These are phyloP conservation scores for Didymella sp. DNA, from an alignment of 2,329 filamentous ascomycete species.

Conservation along the genomic window DNA sequence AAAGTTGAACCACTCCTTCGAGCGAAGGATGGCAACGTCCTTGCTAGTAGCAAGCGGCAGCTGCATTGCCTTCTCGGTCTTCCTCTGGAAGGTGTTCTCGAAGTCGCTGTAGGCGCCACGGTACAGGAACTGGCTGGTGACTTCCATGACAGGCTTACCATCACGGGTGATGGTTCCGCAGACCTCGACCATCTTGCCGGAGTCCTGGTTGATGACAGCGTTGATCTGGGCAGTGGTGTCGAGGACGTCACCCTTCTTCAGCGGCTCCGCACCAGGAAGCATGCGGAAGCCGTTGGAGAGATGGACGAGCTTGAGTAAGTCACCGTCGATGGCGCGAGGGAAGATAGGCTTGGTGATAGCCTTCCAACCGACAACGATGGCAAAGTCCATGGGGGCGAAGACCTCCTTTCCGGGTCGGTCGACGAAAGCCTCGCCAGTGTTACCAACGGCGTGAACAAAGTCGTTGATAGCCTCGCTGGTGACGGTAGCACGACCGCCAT, in stretches of 20 bases:
- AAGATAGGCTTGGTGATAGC: constrained; percentile 99
- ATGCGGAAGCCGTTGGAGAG: constrained; percentile 98
- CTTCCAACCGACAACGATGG: constrained; percentile 98
- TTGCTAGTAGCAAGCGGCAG: constrained; percentile 85
- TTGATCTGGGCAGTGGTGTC: constrained; percentile 96
- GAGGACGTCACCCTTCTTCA: constrained; percentile 94
- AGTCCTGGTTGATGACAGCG: constrained; percentile 96
- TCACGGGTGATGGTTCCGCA: constrained; percentile 92
- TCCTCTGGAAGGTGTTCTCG: constrained; percentile 98
- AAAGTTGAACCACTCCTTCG: constrained; percentile 96
- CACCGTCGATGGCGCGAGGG: constrained; percentile 93
- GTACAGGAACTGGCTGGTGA: constrained; percentile 98
- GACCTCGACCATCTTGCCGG: constrained; percentile 99
- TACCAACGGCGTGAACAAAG: constrained; percentile 98
- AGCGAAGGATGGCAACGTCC: constrained; percentile 91
- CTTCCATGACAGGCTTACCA: constrained; percentile 90
- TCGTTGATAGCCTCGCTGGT: constrained; percentile 94
- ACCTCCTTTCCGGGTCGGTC: constrained; percentile 93
- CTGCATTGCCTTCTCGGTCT: constrained; percentile 94
- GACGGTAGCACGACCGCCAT: constrained; percentile 85
- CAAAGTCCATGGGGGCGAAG: constrained; percentile 97
- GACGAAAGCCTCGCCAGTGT: constrained; percentile 96
- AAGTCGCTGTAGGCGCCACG: constrained; percentile 90
- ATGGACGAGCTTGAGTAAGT: constrained; percentile 94
- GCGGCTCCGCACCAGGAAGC: constrained; percentile 90